Conservation (phyloP, 305 asterid genomes). For the Plantago lanceolata region DNA sequence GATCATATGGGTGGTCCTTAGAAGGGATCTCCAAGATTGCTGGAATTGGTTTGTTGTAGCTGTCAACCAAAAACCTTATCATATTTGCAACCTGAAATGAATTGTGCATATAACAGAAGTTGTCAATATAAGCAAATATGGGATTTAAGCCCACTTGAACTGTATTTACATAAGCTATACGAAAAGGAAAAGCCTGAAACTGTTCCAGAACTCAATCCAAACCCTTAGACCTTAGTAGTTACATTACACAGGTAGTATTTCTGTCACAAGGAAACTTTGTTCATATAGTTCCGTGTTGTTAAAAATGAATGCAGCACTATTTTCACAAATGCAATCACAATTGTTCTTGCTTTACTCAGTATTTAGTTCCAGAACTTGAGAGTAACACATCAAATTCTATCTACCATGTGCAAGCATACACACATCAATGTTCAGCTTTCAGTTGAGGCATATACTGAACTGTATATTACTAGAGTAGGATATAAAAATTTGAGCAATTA, state of each 20-base stretch:
- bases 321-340: not conserved
- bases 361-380: not conserved
- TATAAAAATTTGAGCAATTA: constrained; percentile 4
- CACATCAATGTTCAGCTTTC: not conserved
- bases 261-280: not conserved
- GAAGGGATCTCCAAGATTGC: constrained; percentile 96
- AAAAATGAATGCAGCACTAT: not conserved
- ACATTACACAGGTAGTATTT: too few relatives aligned
- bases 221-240: too few relatives aligned
- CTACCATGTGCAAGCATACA: not conserved
- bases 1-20: constrained; percentile 93
- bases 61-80: constrained; percentile 82
- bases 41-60: constrained; percentile 88
- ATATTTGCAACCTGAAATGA: constrained; percentile 71
- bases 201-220: not conserved
- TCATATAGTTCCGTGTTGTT: not conserved
- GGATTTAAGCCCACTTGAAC: not conserved
- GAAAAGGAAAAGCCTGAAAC: not conserved
- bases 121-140: not conserved
- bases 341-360: not conserved
- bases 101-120: not conserved
- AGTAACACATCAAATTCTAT: not conserved
- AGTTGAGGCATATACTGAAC: not conserved
- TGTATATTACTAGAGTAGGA: not conserved
- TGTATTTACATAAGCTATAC: not conserved